Evolutionary conservation across 192 early-diverging fungal genomes (phyloP).

Genomic region (Coemansia biformis): DNA sequence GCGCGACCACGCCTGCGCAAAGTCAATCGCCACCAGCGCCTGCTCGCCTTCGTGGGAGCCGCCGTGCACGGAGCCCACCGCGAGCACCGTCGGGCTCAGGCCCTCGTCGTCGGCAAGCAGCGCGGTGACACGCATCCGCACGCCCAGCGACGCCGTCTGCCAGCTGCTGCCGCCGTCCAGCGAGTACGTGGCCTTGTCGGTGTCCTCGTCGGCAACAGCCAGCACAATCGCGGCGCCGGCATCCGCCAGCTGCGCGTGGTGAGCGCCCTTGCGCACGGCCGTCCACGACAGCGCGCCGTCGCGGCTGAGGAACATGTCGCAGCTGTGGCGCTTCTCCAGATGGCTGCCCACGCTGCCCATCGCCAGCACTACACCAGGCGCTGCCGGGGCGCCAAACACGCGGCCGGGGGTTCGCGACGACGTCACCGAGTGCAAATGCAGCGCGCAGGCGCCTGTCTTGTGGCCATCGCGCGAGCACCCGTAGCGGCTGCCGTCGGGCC

Average conservation of each 20-base stretch:
- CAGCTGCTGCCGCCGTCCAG: slow-evolving; percentile 73
- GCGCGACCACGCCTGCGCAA: slow-evolving; percentile 54
- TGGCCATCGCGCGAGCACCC: slow-evolving; percentile 50
- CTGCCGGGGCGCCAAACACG: slow-evolving; percentile 65
- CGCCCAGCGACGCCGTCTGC: slow-evolving; percentile 49
- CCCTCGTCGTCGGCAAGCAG: slow-evolving; percentile 80
- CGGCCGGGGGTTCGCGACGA: slow-evolving; percentile 59
- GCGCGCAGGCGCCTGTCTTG: slow-evolving; percentile 58
- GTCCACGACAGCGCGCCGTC: slow-evolving; percentile 82
- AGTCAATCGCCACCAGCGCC: slow-evolving; percentile 66
- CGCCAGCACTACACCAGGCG: slow-evolving; percentile 84
- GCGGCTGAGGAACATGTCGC: slow-evolving; percentile 80
- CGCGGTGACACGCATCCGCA: slow-evolving; percentile 54
- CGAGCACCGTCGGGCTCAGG: slow-evolving; percentile 65
- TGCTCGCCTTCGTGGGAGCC: slow-evolving; percentile 30
- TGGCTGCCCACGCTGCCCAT: slow-evolving; percentile 80
- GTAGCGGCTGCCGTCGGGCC: slow-evolving; percentile 54
- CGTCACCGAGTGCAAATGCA: slow-evolving; percentile 86
- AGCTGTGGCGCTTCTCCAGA: slow-evolving; percentile 63
- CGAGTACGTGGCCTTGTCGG: slow-evolving; percentile 64
- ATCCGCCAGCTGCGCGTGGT: slow-evolving; percentile 83
- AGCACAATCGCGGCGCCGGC: slow-evolving; percentile 73
- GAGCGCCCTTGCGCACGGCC: slow-evolving; percentile 59
- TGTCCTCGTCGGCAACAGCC: slow-evolving; percentile 56
- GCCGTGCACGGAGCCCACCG: slow-evolving; percentile 46